Base-by-base conservation (phyloP, 2,329 filamentous ascomycete genomes). In the Aspergillus fumigatus region DNA sequence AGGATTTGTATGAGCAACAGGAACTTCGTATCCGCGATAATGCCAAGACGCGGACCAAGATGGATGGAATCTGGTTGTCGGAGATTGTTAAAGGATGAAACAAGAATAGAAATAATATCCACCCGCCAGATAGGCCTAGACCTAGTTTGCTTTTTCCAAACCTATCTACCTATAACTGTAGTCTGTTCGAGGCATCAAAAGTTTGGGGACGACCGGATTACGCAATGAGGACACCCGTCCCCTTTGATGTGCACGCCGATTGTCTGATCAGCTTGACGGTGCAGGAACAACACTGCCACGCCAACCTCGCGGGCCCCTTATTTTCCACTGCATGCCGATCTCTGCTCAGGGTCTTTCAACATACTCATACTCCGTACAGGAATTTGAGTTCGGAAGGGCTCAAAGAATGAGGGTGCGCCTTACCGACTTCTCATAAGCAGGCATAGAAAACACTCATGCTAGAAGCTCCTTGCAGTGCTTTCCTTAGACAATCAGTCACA, bases 171-270 rank as follows among this genome's bases (percentile, higher is more conserved):
- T 41, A 50, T 35, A 38, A 54, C 41, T 23, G 27, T 29, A 29
- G 27, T 29, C 10, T 29, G 8, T 45, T 23, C 10, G 21, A 26
- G 48, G 48, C 29, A 38, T 40, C 48, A 52, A 56, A 56, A 55
- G 54, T 55, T 26, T 32, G 56, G 58, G 59, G 59, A 58, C 62
- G 61, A 63, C 62, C 51, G 23, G 61, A 53, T 65, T 65, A 65
- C 62, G 61, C 62, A 65, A 65, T 56, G 55, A 35, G 50, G 51
- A 43, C 53, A 59, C 61, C 56, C 51, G 48, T 54, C 21, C 51
- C 40, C 45, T 52, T 51, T 50, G 55, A 51, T 55, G 56, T 59
- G 50, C 49, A 35, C 51, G 21, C 35, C 41, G 45, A 29, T 48
- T 51, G 38, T 38, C 45, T 5, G 11, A 11, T 38, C n/a, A 23